A percentile compares a stretch with the other conserved stretches of the same genome.
Evolutionary conservation across 768 basidiomycete species (phyloP).

Genomic region (Gyrodon lividus): DNA sequence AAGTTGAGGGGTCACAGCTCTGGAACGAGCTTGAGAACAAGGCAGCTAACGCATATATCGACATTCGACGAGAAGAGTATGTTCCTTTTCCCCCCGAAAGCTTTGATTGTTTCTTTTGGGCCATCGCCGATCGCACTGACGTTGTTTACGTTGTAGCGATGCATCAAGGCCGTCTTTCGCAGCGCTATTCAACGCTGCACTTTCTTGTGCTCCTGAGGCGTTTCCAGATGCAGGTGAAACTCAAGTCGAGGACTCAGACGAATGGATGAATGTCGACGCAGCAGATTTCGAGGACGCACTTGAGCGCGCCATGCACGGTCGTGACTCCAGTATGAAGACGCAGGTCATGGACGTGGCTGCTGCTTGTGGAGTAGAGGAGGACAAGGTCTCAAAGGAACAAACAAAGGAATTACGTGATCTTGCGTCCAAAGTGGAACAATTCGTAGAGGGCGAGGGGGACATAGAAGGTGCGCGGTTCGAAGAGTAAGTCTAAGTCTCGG

Average conservation of each 20-base stretch:
- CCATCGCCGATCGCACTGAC: slow-evolving; percentile 1
- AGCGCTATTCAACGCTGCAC: slow-evolving; percentile 61
- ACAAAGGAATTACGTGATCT: slow-evolving; percentile 70
- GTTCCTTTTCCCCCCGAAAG: slow-evolving; percentile 27
- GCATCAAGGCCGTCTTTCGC: slow-evolving; percentile 76
- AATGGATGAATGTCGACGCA: slow-evolving; percentile 83
- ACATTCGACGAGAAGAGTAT: slow-evolving; percentile 64
- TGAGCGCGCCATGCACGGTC: slow-evolving; percentile 36
- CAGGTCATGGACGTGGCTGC: slow-evolving; percentile 53
- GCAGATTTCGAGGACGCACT: slow-evolving; percentile 76
- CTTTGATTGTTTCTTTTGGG: not conserved
- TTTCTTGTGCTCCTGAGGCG: slow-evolving; percentile 42
- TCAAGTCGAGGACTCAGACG: slow-evolving; percentile 67
- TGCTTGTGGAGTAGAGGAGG: slow-evolving; percentile 26
- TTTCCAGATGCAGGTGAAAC: slow-evolving; percentile 11
- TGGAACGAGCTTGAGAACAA: slow-evolving; percentile 76
- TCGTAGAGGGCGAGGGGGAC: slow-evolving; percentile 88
- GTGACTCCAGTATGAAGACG: slow-evolving; percentile 12
- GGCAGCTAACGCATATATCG: slow-evolving; percentile 66
- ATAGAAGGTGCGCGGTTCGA: slow-evolving; percentile 86
- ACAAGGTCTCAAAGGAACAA: slow-evolving; percentile 58
- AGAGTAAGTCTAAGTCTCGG: slow-evolving; percentile 72
- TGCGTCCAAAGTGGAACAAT: slow-evolving; percentile 83
- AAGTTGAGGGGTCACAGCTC: slow-evolving; percentile 70
- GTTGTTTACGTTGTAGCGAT: slow-evolving; percentile 37